These are phyloP conservation scores for Phytopythium delawarense DNA, from an alignment of 352 stramenopile species.

Conservation along the genomic window DNA sequence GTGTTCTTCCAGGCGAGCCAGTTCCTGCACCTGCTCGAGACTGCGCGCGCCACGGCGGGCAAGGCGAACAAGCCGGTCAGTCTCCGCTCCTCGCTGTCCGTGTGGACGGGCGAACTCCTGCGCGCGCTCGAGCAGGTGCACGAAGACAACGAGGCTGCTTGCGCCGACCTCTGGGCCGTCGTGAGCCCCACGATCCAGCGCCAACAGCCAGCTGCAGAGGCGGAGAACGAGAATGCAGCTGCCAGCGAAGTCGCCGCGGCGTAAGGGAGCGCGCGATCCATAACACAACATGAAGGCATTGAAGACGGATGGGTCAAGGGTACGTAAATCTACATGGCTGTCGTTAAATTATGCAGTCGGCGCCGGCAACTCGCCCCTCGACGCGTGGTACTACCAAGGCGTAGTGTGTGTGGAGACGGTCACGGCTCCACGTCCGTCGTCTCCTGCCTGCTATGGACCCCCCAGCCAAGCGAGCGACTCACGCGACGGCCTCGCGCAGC, in stretches of 20 bases:
- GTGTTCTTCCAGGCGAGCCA: conserved; percentile 66
- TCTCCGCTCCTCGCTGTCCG: conserved; percentile 21
- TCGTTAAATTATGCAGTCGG: conserved; percentile 4
- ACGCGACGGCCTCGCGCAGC: conserved; percentile 7
- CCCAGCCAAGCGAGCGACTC: background rate
- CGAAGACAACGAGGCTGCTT: conserved; percentile 37
- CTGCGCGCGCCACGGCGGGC: conserved; percentile 18
- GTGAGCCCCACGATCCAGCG: conserved; percentile 26
- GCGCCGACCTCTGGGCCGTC: conserved; percentile 41
- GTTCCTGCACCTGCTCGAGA: conserved; percentile 42
- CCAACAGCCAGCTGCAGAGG: background rate
- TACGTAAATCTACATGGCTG: conserved; percentile 1
- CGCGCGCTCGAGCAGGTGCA: conserved; percentile 30
- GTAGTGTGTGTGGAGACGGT: background rate
- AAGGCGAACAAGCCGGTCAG: conserved; percentile 29
- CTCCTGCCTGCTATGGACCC: background rate
- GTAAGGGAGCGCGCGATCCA: background rate
- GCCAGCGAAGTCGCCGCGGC: background rate
- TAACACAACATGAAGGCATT: background rate
- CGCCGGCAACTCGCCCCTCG: background rate
- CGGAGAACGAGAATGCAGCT: background rate
- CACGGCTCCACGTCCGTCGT: background rate
- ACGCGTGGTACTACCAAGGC: background rate
- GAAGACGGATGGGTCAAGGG: background rate
- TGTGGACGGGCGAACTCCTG: conserved; percentile 40